Base-by-base conservation (phyloP, 371 early-diverging fungal species). In the Coemansia sp. region DNA sequence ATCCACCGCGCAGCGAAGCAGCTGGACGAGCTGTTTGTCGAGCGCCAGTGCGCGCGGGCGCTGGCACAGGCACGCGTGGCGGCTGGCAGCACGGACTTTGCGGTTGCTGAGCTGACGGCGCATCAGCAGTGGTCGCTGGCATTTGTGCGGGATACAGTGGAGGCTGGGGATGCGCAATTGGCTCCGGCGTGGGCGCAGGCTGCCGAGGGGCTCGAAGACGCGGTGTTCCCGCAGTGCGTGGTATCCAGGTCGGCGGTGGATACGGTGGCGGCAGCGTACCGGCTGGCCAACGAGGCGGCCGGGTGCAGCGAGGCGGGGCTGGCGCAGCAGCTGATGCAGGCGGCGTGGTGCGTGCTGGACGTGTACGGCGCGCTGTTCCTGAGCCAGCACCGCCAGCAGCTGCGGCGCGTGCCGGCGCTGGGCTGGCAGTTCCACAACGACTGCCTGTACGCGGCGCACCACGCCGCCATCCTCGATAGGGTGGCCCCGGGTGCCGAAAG, bases 381-480 rank as follows among this genome's bases (percentile, higher is more conserved):
- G 20, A 38, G 39, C 13, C 43, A 68, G 3, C 73, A 72, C 16
- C 54, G 57, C 8, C 38, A 64, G 9, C 59, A 69, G 60, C 61
- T 72, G 8, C 51, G 48, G 13, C 54, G 32, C 26, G 53, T 63
- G 1, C 75, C 75, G 2, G 64, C 67, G 43, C 54, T 75, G 16
- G 65, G 62, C 13, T 71, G 65, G 63, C 70, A 62, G 59, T 67
- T 66, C 45, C 43, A 47, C 60, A 73, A 67, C 54, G 75, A 72
- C 72, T 72, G 74, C 45, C 30, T 75, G 59, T 75, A 75, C 40
- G 62, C 57, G 11, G 67, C 75, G 5, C 74, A 75, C 67, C 75
- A 74, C 42, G 51, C 56, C 1, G 58, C 57, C 6, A 38, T 56
- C n/a, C 42, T 68, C 0, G 59, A 45, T 1, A 31, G n/a, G 9